Evolutionary conservation across 1,284 basidiomycete species (phyloP).

Genomic region (Moniliella sp.): DNA sequence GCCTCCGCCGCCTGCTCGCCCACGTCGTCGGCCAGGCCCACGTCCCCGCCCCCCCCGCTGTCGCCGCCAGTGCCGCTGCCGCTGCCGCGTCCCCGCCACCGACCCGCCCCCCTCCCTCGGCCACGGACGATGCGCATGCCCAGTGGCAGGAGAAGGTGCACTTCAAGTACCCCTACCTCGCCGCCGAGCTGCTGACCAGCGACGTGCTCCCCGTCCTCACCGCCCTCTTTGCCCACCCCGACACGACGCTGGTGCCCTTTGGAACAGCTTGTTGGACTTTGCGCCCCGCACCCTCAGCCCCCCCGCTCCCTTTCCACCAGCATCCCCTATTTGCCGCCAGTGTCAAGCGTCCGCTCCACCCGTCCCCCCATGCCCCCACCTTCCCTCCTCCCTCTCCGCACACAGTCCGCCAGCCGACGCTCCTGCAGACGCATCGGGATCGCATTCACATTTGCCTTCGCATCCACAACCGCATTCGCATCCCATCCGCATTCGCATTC

Average conservation of each 20-base stretch:
- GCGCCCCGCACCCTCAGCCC: slow-evolving; percentile 37
- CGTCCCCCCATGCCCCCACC: no score
- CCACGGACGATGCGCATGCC: slow-evolving; percentile 39
- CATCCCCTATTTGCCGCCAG: slow-evolving; percentile 18
- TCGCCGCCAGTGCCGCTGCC: no score
- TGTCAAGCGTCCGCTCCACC: slow-evolving; percentile 1
- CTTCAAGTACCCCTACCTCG: slow-evolving; percentile 59
- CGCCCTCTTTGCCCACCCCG: slow-evolving; percentile 54
- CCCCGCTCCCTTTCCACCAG: slow-evolving; percentile 21
- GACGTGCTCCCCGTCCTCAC: slow-evolving; percentile 86
- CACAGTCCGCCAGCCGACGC: no score
- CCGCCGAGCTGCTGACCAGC: slow-evolving; percentile 82
- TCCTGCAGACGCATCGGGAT: no score
- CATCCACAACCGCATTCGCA: no score
- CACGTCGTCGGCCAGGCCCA: slow-evolving; percentile 69
- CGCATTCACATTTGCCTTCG: no score
- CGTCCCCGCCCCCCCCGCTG: no score
- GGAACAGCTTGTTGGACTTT: slow-evolving; percentile 76
- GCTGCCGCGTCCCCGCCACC: no score
- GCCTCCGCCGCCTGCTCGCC: slow-evolving; percentile 54
- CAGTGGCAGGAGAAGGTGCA: slow-evolving; percentile 30
- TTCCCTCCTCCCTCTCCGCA: no score
- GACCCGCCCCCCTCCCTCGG: no score
- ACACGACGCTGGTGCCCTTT: slow-evolving; percentile 43
- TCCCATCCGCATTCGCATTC: no score